A percentile compares a stretch with the other conserved stretches of the same genome.
These are phyloP conservation scores for Tuber indicum DNA, from an alignment of 495 filamentous ascomycete genomes.

Conservation along the genomic window DNA sequence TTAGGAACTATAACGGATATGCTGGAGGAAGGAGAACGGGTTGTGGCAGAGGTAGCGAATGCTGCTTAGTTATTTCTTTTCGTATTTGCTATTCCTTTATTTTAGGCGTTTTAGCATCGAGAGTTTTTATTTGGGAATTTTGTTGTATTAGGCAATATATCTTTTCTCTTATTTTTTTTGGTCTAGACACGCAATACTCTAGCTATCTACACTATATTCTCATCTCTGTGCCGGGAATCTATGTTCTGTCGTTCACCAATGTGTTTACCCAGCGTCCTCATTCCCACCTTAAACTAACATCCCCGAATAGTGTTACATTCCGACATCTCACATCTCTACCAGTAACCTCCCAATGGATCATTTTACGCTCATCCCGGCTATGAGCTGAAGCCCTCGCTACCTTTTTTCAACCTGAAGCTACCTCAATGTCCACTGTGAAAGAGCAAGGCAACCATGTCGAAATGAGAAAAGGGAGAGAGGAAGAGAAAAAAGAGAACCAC, in stretches of 20 bases:
- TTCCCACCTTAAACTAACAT: background rate
- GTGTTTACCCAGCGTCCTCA: background rate
- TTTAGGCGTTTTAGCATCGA: background rate
- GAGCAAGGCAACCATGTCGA: background rate
- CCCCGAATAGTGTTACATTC: background rate
- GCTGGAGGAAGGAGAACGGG: slow-evolving; percentile 87
- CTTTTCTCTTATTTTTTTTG: background rate
- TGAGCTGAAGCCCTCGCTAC: background rate
- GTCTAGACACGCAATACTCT: background rate
- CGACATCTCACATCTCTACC: background rate
- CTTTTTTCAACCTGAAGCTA: background rate
- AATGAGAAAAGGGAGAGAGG: background rate
- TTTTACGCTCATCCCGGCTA: background rate
- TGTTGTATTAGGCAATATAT: background rate
- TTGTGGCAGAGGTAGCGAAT: slow-evolving; percentile 60
- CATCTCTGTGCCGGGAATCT: background rate
- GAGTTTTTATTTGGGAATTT: background rate
- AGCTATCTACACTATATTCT: background rate
- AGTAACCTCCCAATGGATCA: background rate
- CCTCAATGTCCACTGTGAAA: background rate
- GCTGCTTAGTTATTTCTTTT: slow-evolving; percentile 25
- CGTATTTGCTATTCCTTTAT: slow-evolving; percentile 10
- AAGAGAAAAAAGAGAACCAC: background rate
- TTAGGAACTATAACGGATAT: slow-evolving; percentile 72
- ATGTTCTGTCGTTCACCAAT: background rate